Percentiles rank a stretch among this genome's conserved stretches.
These are phyloP conservation scores for Spatholobus suberectus DNA, from an alignment of 306 rosid species.

Conservation along the genomic window DNA sequence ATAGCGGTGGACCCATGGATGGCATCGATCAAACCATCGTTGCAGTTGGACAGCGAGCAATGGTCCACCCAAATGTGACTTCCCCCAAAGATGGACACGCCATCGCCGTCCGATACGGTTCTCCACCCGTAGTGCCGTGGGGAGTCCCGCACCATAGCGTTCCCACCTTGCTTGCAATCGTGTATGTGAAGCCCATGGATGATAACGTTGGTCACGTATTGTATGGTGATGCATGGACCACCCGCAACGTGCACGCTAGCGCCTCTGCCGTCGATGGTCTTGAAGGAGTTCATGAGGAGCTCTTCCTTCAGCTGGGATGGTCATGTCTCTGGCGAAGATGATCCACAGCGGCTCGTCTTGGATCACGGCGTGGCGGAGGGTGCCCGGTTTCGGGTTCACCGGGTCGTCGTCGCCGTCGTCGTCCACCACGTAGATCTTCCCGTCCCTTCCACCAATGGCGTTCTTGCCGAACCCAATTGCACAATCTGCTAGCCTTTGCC, in stretches of 20 bases:
- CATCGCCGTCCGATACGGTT: constrained; percentile 93
- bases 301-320: constrained; percentile 77
- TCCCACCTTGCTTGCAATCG: constrained; percentile 93
- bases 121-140: constrained; percentile 90
- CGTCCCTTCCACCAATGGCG: constrained; percentile 80
- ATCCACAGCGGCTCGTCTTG: constrained; percentile 96
- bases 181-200: constrained; percentile 84
- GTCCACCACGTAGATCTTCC: constrained; percentile 74
- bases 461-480: constrained; percentile 93
- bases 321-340: constrained; percentile 83
- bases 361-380: constrained; percentile 82
- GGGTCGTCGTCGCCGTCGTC: constrained; percentile 66
- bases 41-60: constrained; percentile 78
- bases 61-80: constrained; percentile 94
- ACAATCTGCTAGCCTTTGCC: constrained; percentile 88
- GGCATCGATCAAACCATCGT: constrained; percentile 86
- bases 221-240: constrained; percentile 94
- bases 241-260: constrained; percentile 92
- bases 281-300: constrained; percentile 91
- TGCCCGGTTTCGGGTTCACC: constrained; percentile 84
- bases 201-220: constrained; percentile 82
- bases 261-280: constrained; percentile 90
- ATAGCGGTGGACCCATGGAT: constrained; percentile 86
- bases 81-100: constrained; percentile 92
- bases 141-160: constrained; percentile 82